Base-by-base conservation (phyloP, 805 yeast genomes). In the Kurtzmaniella cleridarum region DNA sequence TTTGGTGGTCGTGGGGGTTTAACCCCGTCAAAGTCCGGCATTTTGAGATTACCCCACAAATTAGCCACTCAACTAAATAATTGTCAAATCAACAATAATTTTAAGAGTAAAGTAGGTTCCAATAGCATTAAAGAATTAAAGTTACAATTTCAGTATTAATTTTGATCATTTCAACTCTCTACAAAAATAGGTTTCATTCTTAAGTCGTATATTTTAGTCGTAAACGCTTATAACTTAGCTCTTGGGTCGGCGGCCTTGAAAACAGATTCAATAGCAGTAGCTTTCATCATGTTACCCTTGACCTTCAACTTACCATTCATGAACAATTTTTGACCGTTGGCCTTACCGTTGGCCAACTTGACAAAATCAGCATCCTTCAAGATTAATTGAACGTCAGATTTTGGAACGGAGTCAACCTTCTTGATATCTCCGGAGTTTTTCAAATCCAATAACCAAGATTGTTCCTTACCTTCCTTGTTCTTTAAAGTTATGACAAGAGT, bases 261-360 rank as follows among this genome's bases (percentile, higher is more conserved):
- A 36, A 84, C 76, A 35, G 73, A 66, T 62, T 84, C 91, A 43
- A 84, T 76, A 43, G 78, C 76, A 33, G 90, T 77, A 39, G 95
- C 95, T 73, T 87, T 87, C 90, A 84, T 84, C 67, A 87, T 82
- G 68, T 88, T 85, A 48, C 95, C 95, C 71, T 81, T 84, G 47
- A 87, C 81, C 73, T 85, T 86, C 62, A 87, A 76, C 63, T 82
- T 83, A 31, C 96, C 95, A 51, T 75, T 67, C 84, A 87, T 77
- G 62, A 85, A 87, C 54, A 87, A 74, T 66, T 79, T 81, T 64
- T 87, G 95, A 34, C 95, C 87, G 60, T 81, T 82, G 47, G 88
- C 79, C 71, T 85, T 84, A 45, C 95, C 95, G 44, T 70, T 66
- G 39, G 84, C 84, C 49, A 87, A 74, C 58, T 75, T 78, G 50